Conservation (phyloP, 306 rosid genomes). For the Sophora flavescens region DNA sequence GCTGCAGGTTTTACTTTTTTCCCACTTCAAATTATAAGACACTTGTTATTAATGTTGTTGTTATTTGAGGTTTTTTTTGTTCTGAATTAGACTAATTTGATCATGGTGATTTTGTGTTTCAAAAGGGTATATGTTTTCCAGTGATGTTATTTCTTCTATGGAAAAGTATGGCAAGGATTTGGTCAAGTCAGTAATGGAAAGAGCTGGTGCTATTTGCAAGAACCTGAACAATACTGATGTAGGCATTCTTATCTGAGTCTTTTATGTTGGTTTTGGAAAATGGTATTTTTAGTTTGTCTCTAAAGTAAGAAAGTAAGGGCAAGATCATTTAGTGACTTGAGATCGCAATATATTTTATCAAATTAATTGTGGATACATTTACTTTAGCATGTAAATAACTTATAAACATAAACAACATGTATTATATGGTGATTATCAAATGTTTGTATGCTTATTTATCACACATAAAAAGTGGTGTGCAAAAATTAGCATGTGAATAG, state of each 20-base stretch:
- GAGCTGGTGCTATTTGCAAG: constrained; percentile 63
- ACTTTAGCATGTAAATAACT: too few species aligned
- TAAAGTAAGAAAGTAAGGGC: too few species aligned
- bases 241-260: not conserved
- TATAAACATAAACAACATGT: too few species aligned
- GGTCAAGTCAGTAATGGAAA: constrained; percentile 68
- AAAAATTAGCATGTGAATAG: too few species aligned
- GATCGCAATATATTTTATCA: too few species aligned
- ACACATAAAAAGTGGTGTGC: too few species aligned
- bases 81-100: not conserved
- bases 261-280: not conserved
- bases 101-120: not conserved
- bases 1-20: constrained; percentile 55
- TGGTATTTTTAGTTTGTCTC: too few species aligned
- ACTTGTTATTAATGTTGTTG: not conserved
- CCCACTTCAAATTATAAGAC: not conserved
- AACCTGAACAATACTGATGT: constrained; percentile 47
- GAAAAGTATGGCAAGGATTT: constrained; percentile 58
- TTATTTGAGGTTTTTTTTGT: not conserved
- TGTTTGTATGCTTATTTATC: too few species aligned
- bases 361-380: too few species aligned
- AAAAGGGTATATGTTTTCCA: constrained; percentile 63
- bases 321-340: too few species aligned
- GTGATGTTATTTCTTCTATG: constrained; percentile 54
- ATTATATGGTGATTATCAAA: too few species aligned